Evolutionary conservation across 2,329 filamentous ascomycete genomes (phyloP).

Genomic region (Pseudogymnoascus sp.): DNA sequence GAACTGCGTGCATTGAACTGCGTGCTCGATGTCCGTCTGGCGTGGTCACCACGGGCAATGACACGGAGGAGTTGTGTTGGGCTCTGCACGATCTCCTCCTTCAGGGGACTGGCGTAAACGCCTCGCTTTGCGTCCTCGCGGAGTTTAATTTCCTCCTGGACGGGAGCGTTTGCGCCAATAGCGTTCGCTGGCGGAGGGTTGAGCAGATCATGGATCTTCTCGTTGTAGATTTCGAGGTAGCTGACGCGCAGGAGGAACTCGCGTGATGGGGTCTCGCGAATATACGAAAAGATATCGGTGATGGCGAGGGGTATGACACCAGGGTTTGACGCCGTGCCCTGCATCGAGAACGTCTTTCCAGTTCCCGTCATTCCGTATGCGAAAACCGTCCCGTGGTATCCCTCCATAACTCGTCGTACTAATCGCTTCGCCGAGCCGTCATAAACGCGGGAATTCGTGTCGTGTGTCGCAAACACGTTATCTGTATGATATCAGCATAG

Average conservation of each 20-base stretch:
- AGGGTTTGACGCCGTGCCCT: constrained; percentile 88
- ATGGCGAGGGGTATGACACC: constrained; percentile 96
- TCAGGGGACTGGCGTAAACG: constrained; percentile 90
- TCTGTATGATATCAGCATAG: constrained; percentile 43
- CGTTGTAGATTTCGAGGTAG: constrained; percentile 98
- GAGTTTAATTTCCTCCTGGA: constrained; percentile 91
- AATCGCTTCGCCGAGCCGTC: constrained; percentile 88
- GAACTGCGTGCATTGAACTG: constrained; percentile 97
- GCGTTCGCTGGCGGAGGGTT: constrained; percentile 58
- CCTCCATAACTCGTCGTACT: constrained; percentile 95
- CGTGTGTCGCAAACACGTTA: constrained; percentile 90
- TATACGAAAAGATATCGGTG: constrained; percentile 98
- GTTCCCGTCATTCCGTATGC: constrained; percentile 99
- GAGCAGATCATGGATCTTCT: constrained; percentile 89
- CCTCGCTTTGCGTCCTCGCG: constrained; percentile 93
- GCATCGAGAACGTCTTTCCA: constrained; percentile 99
- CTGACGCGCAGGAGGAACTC: constrained; percentile 94
- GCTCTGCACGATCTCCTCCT: constrained; percentile 97
- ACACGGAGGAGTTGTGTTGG: constrained; percentile 90
- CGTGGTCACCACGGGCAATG: constrained; percentile 88
- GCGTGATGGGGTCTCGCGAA: constrained; percentile 86
- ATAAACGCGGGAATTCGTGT: constrained; percentile 92
- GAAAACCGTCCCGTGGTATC: constrained; percentile 96
- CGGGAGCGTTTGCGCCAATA: constrained; percentile 42
- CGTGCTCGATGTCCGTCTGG: constrained; percentile 81